Evolutionary conservation across 2,329 filamentous ascomycete species (phyloP), one percentile per base, ranked within the genome.

Genomic region (Diplodia scrobiculata): DNA sequence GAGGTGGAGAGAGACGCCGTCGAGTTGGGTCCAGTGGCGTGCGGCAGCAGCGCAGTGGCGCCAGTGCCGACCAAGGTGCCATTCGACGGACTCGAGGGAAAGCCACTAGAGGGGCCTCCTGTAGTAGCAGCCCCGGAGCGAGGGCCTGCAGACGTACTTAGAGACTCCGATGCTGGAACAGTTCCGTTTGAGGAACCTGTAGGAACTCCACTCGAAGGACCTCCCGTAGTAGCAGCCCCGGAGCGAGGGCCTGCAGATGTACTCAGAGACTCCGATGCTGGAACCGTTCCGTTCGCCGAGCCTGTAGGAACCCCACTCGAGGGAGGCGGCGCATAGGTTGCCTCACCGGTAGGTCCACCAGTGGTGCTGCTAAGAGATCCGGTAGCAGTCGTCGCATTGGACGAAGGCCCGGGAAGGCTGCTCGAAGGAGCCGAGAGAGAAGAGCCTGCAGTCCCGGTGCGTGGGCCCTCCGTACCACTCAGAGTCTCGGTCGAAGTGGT

Each of bases 1-100:
- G 54, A 51, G 10, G 21, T 59, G 1, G 64, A 66, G 5, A 47
- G 32, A 3, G 52, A 52, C 7, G 19, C 47, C 4, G 63, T 55
- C 11, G 52, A 14, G 27, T 55, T 65, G 17, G 38, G 19, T 13
- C 45, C 58, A 13, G 45, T 63, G 10, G 45, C 34, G 10, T 13
- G 32, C 41, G 60, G 60, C 11, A 63, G 21, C 21, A 27, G 32
- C 4, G 48, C 17, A 6, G 59, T 63, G 48, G n/a, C 52, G 9
- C n/a, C 14, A 21, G 6, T 9, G 10, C 25, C 2, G 17, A 45
- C 14, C 6, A 25, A 25, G 11, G 48, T 53, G 17, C 41, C 29
- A 21, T 53, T 63, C 25, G n/a, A 17, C 11, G n/a, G 10, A 2
- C 25, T 25, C 25, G 25, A 25, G 3, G 25, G 25, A 4, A 25